A percentile compares a stretch with the other conserved stretches of the same genome.
These are phyloP conservation scores for Chiua virens DNA, from an alignment of 768 basidiomycete genomes.

Conservation along the genomic window DNA sequence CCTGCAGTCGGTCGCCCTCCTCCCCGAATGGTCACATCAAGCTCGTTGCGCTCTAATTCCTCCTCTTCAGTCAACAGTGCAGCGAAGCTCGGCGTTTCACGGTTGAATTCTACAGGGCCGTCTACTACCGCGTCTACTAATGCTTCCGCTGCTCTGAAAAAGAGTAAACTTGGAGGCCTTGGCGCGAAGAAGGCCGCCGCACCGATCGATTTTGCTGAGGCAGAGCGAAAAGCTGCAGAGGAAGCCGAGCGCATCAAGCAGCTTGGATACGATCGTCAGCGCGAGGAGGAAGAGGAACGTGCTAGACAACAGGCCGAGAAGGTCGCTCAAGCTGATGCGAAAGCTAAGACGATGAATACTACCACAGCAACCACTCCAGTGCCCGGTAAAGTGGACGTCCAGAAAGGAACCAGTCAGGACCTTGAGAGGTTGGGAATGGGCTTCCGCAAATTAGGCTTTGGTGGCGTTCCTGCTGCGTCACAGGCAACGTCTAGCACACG, in stretches of 20 bases:
- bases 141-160: slow-evolving; percentile 46
- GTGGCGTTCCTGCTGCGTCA: slow-evolving; percentile 68
- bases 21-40: slow-evolving; percentile 67
- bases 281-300: slow-evolving; percentile 82
- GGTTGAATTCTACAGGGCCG: slow-evolving; percentile 42
- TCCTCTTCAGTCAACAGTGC: slow-evolving; percentile 28
- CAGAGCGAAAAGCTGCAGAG: slow-evolving; percentile 84
- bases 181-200: slow-evolving; percentile 85
- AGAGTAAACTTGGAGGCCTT: slow-evolving; percentile 70
- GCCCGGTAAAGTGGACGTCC: slow-evolving; percentile 30
- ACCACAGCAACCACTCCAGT: slow-evolving; percentile 24
- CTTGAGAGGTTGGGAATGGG: slow-evolving; percentile 63
- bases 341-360: slow-evolving; percentile 29
- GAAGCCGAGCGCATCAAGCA: slow-evolving; percentile 92
- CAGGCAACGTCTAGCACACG: slow-evolving; percentile 50
- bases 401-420: slow-evolving; percentile 47
- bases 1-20: slow-evolving; percentile 59
- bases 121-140: slow-evolving; percentile 28
- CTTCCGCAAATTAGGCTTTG: slow-evolving; percentile 82
- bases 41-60: slow-evolving; percentile 52
- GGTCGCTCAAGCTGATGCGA: slow-evolving; percentile 27
- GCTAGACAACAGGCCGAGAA: slow-evolving; percentile 62
- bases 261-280: slow-evolving; percentile 85
- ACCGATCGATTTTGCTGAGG: slow-evolving; percentile 91
- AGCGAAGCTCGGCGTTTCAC: slow-evolving; percentile 41